Conservation (phyloP, 2,329 filamentous ascomycete genomes). For the Calycina marina region DNA sequence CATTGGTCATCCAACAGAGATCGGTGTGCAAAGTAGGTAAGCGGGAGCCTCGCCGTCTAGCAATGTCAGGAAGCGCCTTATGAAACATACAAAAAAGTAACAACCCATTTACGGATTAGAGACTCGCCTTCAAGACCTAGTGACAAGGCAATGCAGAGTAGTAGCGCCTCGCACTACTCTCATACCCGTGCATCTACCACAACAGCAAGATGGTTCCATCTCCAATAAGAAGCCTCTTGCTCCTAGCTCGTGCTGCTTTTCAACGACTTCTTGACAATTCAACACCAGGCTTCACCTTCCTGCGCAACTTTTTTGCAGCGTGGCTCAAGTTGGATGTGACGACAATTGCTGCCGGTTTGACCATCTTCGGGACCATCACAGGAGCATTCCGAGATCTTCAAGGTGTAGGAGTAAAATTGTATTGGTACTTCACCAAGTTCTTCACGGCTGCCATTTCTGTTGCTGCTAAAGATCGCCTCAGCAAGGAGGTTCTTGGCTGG, state of each 20-base stretch:
- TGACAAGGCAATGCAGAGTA: too few species aligned
- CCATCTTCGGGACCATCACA: conserved; percentile 29
- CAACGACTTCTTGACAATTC: neutral
- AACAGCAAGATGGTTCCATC: too few species aligned
- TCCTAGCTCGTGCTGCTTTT: neutral
- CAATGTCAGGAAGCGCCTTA: too few species aligned
- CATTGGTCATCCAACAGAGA: too few species aligned
- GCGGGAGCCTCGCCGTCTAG: too few species aligned
- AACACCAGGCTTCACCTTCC: conserved; percentile 5
- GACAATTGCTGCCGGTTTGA: conserved; percentile 30
- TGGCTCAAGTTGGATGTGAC: conserved; percentile 33
- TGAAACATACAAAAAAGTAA: too few species aligned
- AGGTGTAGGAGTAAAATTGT: conserved; percentile 25
- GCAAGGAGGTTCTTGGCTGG: conserved; percentile 31
- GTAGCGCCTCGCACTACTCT: too few species aligned
- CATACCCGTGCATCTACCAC: too few species aligned
- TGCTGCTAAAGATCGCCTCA: conserved; percentile 30
- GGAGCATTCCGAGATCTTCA: conserved; percentile 27
- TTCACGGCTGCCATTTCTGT: conserved; percentile 31
- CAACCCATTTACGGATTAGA: too few species aligned
- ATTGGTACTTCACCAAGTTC: conserved; percentile 27
- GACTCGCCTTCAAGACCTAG: too few species aligned
- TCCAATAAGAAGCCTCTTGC: neutral
- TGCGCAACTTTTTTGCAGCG: conserved; percentile 20
- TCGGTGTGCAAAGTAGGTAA: too few species aligned